These are phyloP conservation scores for Lactarius deliciosus DNA, from an alignment of 768 basidiomycete species.

Conservation along the genomic window DNA sequence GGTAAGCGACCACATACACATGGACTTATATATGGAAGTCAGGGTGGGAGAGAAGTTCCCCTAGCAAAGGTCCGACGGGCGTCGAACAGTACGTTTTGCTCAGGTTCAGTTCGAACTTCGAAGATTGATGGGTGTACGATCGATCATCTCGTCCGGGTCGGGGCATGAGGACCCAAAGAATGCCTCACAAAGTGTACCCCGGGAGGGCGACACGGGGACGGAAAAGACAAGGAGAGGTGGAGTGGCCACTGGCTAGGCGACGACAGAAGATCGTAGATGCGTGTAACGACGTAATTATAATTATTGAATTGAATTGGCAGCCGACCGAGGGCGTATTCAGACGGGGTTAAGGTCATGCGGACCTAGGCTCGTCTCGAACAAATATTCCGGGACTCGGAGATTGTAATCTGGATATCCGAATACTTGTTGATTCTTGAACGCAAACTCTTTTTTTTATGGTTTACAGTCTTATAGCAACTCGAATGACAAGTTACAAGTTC, in stretches of 20 bases:
- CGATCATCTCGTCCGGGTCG: background rate
- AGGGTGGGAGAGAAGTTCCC: background rate
- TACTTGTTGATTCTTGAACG: no score
- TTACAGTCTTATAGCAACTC: no score
- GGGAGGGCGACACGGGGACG: background rate
- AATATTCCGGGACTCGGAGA: background rate
- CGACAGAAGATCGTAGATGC: background rate
- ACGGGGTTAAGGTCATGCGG: background rate
- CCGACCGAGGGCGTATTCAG: background rate
- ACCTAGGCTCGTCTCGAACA: background rate
- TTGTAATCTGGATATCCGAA: background rate
- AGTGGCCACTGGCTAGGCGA: background rate
- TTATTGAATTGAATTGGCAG: background rate
- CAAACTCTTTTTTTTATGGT: no score
- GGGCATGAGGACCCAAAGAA: background rate
- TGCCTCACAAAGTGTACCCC: background rate
- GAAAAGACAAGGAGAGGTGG: background rate
- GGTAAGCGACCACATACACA: background rate
- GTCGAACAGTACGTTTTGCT: background rate
- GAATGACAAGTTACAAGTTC: background rate
- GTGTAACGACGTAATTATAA: background rate
- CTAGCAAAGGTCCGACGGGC: background rate
- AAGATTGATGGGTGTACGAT: background rate
- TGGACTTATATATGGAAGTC: background rate
- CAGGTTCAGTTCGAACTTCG: background rate